Evolutionary conservation across 73 alveolate genomes (phyloP).

Genomic region (Paramecium octaurelia): DNA sequence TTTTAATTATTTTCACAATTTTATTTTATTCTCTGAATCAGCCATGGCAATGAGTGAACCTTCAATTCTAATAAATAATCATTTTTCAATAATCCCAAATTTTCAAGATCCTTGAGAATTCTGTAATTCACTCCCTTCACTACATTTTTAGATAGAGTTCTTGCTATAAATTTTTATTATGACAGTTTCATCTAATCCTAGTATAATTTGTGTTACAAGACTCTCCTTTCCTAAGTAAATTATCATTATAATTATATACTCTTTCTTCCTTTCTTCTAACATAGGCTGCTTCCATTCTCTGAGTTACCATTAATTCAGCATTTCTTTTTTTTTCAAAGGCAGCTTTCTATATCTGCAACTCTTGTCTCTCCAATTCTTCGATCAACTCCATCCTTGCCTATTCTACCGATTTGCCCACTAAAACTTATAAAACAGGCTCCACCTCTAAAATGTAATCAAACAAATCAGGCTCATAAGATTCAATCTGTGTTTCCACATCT

Average conservation of each 20-base stretch:
- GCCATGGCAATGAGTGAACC: conserved; percentile 68
- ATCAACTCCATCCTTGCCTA: conserved; percentile 94
- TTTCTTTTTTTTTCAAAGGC: conserved; percentile 86
- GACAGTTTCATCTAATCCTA: conserved; percentile 71
- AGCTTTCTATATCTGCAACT: conserved; percentile 81
- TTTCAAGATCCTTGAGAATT: conserved; percentile 66
- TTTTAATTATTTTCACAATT: conserved; percentile 63
- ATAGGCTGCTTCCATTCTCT: conserved; percentile 91
- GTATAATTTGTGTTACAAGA: conserved; percentile 67
- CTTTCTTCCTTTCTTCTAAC: conserved; percentile 87
- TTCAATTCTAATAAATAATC: conserved; percentile 67
- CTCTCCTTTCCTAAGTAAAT: conserved; percentile 68
- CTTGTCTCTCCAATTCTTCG: conserved; percentile 91
- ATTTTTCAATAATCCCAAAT: conserved; percentile 71
- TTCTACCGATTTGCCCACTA: conserved; percentile 89
- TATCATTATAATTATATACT: not conserved
- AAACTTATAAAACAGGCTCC: conserved; percentile 89
- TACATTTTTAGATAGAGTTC: conserved; percentile 68
- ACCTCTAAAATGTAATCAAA: conserved; percentile 68
- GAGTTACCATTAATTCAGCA: conserved; percentile 87
- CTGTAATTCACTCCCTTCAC: conserved; percentile 68
- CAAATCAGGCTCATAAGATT: conserved; percentile 67
- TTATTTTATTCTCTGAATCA: conserved; percentile 65
- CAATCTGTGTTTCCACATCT: conserved; percentile 88
- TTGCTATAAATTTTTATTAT: conserved; percentile 71